Conservation (phyloP, 495 filamentous ascomycete species). For the Acidiella bohemica region DNA sequence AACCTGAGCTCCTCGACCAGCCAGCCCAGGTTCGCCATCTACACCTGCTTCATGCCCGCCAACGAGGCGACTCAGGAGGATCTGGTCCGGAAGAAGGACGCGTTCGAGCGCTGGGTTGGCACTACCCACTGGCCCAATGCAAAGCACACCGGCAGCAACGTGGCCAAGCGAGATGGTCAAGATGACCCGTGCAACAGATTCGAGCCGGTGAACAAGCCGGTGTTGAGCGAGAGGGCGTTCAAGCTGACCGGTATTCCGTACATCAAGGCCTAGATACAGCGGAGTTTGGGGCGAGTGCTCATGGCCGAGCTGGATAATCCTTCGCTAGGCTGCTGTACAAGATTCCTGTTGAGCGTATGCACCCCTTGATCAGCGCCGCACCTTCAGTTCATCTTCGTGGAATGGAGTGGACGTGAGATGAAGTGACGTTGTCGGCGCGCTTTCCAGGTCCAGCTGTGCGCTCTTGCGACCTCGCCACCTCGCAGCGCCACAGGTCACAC, state of each 20-base stretch:
- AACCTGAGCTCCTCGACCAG: conserved; percentile 27
- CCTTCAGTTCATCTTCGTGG: too few species aligned
- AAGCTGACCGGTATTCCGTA: conserved; percentile 25
- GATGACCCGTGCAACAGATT: conserved; percentile 28
- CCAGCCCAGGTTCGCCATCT: conserved; percentile 31
- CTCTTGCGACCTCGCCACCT: too few species aligned
- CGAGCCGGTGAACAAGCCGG: conserved; percentile 27
- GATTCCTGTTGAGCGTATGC: too few species aligned
- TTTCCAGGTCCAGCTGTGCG: too few species aligned
- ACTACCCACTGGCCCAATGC: conserved; percentile 35
- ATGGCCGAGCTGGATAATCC: too few species aligned
- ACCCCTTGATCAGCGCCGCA: too few species aligned
- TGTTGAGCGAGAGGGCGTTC: conserved; percentile 24
- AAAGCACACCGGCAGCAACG: conserved; percentile 21
- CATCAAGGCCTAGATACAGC: conserved; percentile 3
- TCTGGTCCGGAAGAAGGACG: conserved; percentile 26
- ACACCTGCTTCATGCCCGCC: conserved; percentile 33
- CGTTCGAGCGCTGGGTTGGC: conserved; percentile 27
- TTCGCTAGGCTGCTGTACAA: too few species aligned
- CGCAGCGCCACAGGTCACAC: too few species aligned
- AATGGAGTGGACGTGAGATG: too few species aligned
- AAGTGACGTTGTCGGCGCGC: too few species aligned
- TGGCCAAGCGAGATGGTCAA: conserved; percentile 19
- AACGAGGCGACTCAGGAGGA: conserved; percentile 26
- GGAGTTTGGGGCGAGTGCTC: too few species aligned